phyloP scores from a whole-genome alignment of 768 basidiomycete genomes.

The Lactarius sp. region DNA sequence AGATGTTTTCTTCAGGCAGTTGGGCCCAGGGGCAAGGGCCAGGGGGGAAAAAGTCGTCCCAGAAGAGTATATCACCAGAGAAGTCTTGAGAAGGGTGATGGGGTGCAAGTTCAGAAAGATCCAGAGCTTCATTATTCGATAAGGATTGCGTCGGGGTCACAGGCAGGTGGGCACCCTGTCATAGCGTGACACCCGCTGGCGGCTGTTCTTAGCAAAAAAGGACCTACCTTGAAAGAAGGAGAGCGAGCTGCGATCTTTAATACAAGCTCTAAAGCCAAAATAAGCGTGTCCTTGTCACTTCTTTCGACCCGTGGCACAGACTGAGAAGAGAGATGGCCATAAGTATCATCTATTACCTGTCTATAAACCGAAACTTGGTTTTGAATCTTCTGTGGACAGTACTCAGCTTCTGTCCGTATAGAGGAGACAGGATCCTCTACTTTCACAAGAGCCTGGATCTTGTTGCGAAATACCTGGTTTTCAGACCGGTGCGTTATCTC shows the following conservation, averaged over 20 bases:
- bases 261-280: slow-evolving; percentile 20
- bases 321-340: neutral
- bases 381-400: slow-evolving; percentile 8
- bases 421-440: neutral
- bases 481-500: slow-evolving; percentile 15
- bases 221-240: slow-evolving; percentile 13
- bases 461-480: slow-evolving; percentile 1
- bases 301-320: neutral
- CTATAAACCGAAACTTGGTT: slow-evolving; percentile 3
- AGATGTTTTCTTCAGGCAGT: slow-evolving; percentile 2
- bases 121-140: neutral
- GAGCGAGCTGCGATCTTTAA: slow-evolving; percentile 15
- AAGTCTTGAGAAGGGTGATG: neutral
- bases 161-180: neutral
- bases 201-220: neutral
- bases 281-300: slow-evolving; percentile 7
- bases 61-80: neutral
- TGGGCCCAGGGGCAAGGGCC: neutral
- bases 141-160: neutral
- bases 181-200: neutral
- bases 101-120: slow-evolving; percentile 2
- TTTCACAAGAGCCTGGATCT: slow-evolving; percentile 1
- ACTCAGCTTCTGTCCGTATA: neutral
- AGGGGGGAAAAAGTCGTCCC: slow-evolving; percentile 3
- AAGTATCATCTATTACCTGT: neutral